phyloP scores from a whole-genome alignment of 2,329 filamentous ascomycete genomes.

The Verticillium dahliae region DNA sequence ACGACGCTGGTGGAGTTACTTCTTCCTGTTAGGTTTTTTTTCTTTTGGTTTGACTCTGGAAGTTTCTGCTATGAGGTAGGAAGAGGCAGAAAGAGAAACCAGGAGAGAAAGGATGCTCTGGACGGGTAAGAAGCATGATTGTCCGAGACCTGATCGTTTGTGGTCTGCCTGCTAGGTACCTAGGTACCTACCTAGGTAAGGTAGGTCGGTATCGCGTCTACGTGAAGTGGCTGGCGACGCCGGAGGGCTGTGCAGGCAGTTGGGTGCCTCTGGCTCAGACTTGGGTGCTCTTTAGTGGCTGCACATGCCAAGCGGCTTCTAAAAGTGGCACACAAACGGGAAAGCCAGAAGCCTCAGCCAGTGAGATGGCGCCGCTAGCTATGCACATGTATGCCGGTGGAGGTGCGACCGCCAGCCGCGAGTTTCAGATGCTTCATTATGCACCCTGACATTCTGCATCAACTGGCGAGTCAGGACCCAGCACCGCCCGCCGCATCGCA shows the following conservation, averaged over 20 bases:
- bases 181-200: no score
- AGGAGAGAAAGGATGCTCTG: not conserved
- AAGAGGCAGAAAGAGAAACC: not conserved
- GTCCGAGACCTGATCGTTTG: not conserved
- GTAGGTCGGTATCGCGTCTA: not conserved
- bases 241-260: not conserved
- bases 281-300: not conserved
- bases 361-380: not conserved
- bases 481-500: not conserved
- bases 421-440: not conserved
- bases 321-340: not conserved
- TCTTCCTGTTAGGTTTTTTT: not conserved
- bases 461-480: not conserved
- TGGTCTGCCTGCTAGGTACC: not conserved
- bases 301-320: not conserved
- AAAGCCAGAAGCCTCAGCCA: not conserved
- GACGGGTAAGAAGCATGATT: not conserved
- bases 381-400: not conserved
- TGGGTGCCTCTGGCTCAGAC: not conserved
- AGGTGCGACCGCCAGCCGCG: not conserved
- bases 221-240: not conserved
- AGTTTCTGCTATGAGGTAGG: not conserved
- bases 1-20: not conserved
- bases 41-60: no score
- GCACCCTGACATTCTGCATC: not conserved